These are phyloP conservation scores for Cystobasidium tubakii DNA, from an alignment of 768 basidiomycete species.

Conservation along the genomic window DNA sequence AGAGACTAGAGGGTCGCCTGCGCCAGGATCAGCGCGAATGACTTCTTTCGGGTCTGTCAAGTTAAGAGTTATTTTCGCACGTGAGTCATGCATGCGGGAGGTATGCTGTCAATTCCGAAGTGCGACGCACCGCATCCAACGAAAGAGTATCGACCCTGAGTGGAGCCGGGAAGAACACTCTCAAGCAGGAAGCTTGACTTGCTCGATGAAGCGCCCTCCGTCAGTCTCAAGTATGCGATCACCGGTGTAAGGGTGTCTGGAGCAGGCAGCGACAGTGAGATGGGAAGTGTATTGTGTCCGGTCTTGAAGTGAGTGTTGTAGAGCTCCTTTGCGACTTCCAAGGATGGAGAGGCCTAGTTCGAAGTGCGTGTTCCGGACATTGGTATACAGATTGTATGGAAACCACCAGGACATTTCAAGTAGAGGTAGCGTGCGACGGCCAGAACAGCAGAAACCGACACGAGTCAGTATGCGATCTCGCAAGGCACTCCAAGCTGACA, in stretches of 20 bases:
- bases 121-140: slow-evolving; percentile 74
- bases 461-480: not conserved
- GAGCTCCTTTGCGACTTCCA: not conserved
- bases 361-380: not conserved
- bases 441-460: no score
- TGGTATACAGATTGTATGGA: no score
- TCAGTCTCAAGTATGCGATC: slow-evolving; percentile 87
- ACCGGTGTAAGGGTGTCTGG: slow-evolving; percentile 96
- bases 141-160: slow-evolving; percentile 87
- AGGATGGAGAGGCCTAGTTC: slow-evolving; percentile 17
- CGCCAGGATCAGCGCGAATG: slow-evolving; percentile 63
- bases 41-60: slow-evolving; percentile 81
- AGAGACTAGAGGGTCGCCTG: slow-evolving; percentile 77
- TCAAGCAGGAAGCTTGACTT: slow-evolving; percentile 76
- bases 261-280: slow-evolving; percentile 71
- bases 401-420: not conserved
- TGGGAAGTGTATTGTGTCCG: slow-evolving; percentile 31
- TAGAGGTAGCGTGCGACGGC: not conserved
- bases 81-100: not conserved
- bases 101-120: not conserved
- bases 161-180: slow-evolving; percentile 83
- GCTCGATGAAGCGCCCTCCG: slow-evolving; percentile 53
- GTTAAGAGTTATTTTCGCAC: not conserved
- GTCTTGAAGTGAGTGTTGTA: slow-evolving; percentile 8
- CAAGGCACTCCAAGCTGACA: not conserved